Evolutionary conservation across 176 grass and related monocot species (phyloP), one percentile per base, ranked within the genome.

Genomic region (Ensete ventricosum): DNA sequence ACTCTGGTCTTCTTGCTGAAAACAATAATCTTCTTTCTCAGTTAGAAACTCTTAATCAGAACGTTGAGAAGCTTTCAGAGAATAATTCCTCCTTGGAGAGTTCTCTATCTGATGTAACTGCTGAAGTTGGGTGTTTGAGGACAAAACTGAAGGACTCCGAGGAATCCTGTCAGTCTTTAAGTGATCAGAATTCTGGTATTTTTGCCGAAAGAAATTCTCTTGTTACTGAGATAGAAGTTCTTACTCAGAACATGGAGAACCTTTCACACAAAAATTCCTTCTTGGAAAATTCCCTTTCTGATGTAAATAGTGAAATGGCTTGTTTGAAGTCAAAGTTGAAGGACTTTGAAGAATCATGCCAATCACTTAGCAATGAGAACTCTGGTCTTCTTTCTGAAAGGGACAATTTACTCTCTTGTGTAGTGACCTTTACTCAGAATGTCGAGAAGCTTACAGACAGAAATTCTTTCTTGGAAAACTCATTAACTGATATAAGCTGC

Each of bases 61-160:
- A 80, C 68, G 54, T 80, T 80, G 86, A 86, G 66, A 83, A 86
- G 53, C 54, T 93, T 75, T 93, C 88, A 74, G 86, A 91, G 51
- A 89, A 91, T 72, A 90, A 79, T 84, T 70, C 63, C 67, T 76
- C 90, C 75, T 86, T 96, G 89, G 89, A 92, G 77, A 90, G 82
- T 63, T 89, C 85, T 21, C 62, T 96, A 74, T 89, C 83, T 71
- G 89, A 84, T 88, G 83, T 81, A 78, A 82, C 83, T 75, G 77
- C 66, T 13, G 93, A 96, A 83, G 77, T 96, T 67, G 73, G 86
- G 73, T 53, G 24, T 76, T 76, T 74, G 71, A 87, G 63, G 59
- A 55, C 53, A 17, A 73, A 73, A 9, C 2, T 73, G 71, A 19
- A 54, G 14, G 21, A 55, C 71, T 73, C 55, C 8, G 52, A 73